phyloP scores from a whole-genome alignment of 2,329 filamentous ascomycete species.

The Ceratocystis papillata region DNA sequence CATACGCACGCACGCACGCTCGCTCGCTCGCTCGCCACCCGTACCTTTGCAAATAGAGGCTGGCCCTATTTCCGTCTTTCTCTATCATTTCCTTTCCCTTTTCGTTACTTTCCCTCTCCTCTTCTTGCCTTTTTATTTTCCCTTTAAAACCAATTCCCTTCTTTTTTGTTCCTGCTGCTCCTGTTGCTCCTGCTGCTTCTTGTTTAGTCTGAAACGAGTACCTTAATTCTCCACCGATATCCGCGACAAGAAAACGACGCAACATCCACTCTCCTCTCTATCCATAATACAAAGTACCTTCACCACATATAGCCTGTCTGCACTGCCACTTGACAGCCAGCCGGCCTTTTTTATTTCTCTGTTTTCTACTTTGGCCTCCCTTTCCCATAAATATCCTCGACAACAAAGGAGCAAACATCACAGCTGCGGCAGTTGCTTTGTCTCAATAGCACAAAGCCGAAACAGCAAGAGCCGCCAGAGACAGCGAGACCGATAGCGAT shows the following conservation, averaged over 20 bases:
- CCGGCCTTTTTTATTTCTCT: background rate
- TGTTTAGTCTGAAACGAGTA: slow-evolving; percentile 1
- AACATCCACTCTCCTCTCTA: background rate
- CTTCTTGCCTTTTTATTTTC: background rate
- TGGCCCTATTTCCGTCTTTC: background rate
- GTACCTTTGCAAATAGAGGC: background rate
- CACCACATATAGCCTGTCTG: background rate
- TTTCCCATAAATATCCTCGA: background rate
- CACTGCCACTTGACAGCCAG: slow-evolving; percentile 5
- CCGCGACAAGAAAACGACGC: slow-evolving; percentile 4
- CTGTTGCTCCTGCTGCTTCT: background rate
- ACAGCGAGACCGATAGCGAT: background rate
- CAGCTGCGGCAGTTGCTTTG: background rate
- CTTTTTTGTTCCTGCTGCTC: background rate
- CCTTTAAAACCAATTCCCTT: background rate
- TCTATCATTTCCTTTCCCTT: background rate
- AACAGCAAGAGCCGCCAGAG: background rate
- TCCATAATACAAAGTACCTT: background rate
- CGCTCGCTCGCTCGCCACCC: background rate
- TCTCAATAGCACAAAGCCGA: background rate
- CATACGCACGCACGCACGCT: background rate
- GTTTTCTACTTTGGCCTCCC: too few relatives aligned
- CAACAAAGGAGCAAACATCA: background rate
- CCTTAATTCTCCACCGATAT: slow-evolving; percentile 1
- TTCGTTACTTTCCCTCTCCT: too few relatives aligned